These are phyloP conservation scores for Sequoia sempervirens DNA, from an alignment of 75 land plant species.

Conservation along the genomic window DNA sequence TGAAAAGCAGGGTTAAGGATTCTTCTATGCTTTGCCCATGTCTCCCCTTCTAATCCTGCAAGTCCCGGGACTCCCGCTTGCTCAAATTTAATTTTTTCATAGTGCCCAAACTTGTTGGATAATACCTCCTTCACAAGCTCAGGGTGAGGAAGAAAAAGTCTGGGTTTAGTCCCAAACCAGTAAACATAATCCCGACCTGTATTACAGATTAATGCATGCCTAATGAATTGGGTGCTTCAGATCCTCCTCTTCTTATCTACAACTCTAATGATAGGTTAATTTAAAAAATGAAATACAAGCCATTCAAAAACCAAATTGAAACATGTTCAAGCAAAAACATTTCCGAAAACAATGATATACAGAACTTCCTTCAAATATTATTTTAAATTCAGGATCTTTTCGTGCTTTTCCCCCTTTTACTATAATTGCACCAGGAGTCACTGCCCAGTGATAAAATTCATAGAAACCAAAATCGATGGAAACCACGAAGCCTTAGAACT, in stretches of 20 bases:
- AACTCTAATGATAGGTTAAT: background rate
- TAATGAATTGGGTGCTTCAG: background rate
- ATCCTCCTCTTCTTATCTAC: background rate
- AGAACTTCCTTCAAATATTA: background rate
- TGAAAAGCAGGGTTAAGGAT: constrained; percentile 49
- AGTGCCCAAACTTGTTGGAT: constrained; percentile 20
- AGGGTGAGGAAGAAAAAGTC: constrained; percentile 12
- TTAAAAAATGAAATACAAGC: too few relatives aligned
- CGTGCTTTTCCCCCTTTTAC: too few relatives aligned
- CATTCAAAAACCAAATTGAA: background rate
- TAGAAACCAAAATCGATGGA: background rate
- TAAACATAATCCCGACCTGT: constrained; percentile 12
- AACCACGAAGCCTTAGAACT: too few relatives aligned
- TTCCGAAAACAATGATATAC: background rate
- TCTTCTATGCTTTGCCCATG: constrained; percentile 41
- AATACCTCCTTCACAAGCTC: constrained; percentile 23
- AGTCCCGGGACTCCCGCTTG: constrained; percentile 13
- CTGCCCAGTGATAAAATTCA: background rate
- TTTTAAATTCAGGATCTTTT: too few relatives aligned
- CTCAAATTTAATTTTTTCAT: background rate
- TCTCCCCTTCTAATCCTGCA: constrained; percentile 29
- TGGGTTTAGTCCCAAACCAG: constrained; percentile 19
- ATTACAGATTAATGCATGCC: background rate
- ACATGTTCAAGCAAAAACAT: background rate
- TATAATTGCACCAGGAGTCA: background rate